Base-by-base conservation (phyloP, 2,329 filamentous ascomycete species). In the Xylaria sp. region DNA sequence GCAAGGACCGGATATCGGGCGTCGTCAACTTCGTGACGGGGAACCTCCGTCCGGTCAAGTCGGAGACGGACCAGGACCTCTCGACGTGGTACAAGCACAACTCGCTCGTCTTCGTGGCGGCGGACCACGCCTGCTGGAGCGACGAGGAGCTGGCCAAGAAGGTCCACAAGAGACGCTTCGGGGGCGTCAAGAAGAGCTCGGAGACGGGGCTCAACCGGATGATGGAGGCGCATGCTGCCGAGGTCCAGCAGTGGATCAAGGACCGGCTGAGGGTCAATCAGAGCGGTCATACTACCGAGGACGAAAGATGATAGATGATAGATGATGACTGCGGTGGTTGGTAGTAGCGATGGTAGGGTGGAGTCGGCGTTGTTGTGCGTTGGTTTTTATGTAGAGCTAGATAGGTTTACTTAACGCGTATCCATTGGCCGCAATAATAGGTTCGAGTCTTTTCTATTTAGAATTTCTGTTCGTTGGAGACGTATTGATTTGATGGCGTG, bases 1-100 rank as follows among this genome's bases (percentile, higher is more conserved):
- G 91, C 74, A 92, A 92, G 75, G 83, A 87, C 7, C 87, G 87
- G 53, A 85, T 97, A 58, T 84, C 89, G 1, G 91, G 90, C 38
- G 86, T 97, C 15, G 85, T 97, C 72, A 93, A 92, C 70, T 97
- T 97, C 77, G 91, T 97, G 20, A 89, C 90, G 28, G 91, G 92
- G 64, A 88, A 88, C 36, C 85, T 97, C 20, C 89, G 93, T 13
- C 90, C 93, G 0, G 88, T 97, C 74, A 91, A 90, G 76, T 92
- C 93, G 40, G 94, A 96, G 72, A 87, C 89, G 33, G 92, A 97
- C 67, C 85, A 87, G n/a, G 84, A 86, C 68, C 84, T 94, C 0
- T 91, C 89, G 1, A 84, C 85, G 28, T 98, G 95, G 95, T 98
- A 97, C 81, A 92, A 91, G 77, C 85, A 89, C 73, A 90, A 93